These are phyloP conservation scores for Aphanomyces invadans DNA, from an alignment of 352 stramenopile genomes.

Conservation along the genomic window DNA sequence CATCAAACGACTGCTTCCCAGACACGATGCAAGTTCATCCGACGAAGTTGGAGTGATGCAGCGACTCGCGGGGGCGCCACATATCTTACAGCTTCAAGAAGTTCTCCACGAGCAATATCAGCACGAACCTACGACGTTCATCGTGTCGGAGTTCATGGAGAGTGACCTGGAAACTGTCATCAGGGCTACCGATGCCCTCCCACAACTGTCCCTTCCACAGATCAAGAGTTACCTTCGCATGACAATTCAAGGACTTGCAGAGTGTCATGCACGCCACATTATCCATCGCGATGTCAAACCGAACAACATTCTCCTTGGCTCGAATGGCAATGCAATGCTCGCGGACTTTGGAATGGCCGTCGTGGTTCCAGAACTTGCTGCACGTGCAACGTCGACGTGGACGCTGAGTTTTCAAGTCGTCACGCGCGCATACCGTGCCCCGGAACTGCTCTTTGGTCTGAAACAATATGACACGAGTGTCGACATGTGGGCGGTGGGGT, in stretches of 20 bases:
- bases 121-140: conserved; percentile 11
- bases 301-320: conserved; percentile 66
- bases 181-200: conserved; percentile 31
- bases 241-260: conserved; percentile 47
- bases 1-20: conserved; percentile 69
- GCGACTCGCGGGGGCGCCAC: conserved; percentile 35
- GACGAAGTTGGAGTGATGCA: conserved; percentile 44
- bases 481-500: conserved; percentile 74
- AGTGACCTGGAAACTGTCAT: conserved; percentile 64
- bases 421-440: conserved; percentile 59
- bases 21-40: conserved; percentile 18
- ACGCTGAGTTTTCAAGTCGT: conserved; percentile 49
- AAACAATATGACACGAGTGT: conserved; percentile 49
- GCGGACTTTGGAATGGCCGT: conserved; percentile 75
- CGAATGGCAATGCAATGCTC: conserved; percentile 47
- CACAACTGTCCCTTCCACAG: conserved; percentile 38
- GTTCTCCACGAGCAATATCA: conserved; percentile 7
- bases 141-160: conserved; percentile 76
- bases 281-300: conserved; percentile 77
- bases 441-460: conserved; percentile 72
- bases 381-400: conserved; percentile 16
- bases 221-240: conserved; percentile 67
- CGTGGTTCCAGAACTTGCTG: conserved; percentile 29
- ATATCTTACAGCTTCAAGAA: conserved; percentile 50
- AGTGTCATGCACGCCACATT: conserved; percentile 50